Evolutionary conservation across 2,329 filamentous ascomycete species (phyloP), one percentile per base, ranked within the genome.

Genomic region (Lachnum nothofagi): DNA sequence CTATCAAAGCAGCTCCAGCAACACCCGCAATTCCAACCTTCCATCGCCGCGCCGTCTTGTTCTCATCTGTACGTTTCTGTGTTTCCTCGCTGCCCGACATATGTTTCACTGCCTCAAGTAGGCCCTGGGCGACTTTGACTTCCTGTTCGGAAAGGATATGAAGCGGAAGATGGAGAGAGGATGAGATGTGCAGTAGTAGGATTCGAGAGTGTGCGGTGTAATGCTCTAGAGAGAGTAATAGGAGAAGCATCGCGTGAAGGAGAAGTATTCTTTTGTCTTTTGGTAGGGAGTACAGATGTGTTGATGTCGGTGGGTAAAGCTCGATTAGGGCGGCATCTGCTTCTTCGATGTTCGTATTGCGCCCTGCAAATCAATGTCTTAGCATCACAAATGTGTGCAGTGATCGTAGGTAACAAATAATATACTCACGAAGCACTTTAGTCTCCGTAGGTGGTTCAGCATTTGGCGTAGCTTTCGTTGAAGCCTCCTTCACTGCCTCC

Each of bases 21-120:
- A 94, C 88, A 7, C 86, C 88, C 0, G 91, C 91, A 22, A 96
- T 74, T 0, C 91, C 89, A 17, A 96, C 89, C 65, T 95, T 96
- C 88, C 88, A 95, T 65, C 86, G 86, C 7, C 90, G 75, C 17
- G 80, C 75, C 7, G 77, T 70, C 57, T 86, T 81, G 46, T 85
- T 86, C 51, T 87, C 78, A 54, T 91, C 82, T 12, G 78, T 78
- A 46, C 85, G 81, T 64, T 86, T 86, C 62, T 85, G 80, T 0
- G 82, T 83, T 64, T 93, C 89, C 38, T 85, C 77, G 33, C 85
- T 82, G 1, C 78, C 77, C 1, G 79, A 79, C 62, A 88, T 79
- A 19, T 83, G 77, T 55, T 85, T 78, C n/a, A 88, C 86, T 29
- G 86, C 82, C 58, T 85, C 79, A 0, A 93, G 78, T 0, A 97